Conservation (phyloP, 192 early-diverging fungal genomes). For the Obelidium mucronatum region DNA sequence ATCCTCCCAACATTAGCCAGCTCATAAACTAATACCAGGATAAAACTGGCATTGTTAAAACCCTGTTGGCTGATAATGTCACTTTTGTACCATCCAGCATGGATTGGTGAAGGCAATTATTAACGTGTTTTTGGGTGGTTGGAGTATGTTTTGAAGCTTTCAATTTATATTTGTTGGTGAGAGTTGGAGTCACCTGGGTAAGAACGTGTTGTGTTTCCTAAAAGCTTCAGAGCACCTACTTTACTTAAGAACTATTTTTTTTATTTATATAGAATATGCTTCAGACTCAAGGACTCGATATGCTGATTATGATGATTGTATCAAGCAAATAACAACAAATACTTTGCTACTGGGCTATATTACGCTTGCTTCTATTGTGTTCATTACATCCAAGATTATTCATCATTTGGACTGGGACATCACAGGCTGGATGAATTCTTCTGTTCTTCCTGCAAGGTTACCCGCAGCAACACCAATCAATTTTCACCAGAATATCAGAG, state of each 20-base stretch:
- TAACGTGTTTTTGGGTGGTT: conserved; percentile 10
- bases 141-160: conserved; percentile 22
- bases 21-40: no score
- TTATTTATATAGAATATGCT: conserved; percentile 3
- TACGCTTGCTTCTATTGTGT: conserved; percentile 2
- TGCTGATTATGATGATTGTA: conserved; percentile 14
- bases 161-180: conserved; percentile 25
- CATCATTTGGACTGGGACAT: conserved; percentile 24
- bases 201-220: not conserved
- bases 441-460: no score
- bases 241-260: no score
- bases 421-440: no score
- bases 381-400: conserved; percentile 2
- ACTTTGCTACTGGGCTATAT: not conserved
- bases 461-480: no score
- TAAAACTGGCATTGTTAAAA: no score
- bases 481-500: no score
- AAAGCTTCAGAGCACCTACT: no score
- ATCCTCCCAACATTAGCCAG: no score
- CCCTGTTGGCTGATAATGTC: no score
- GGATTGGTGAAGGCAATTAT: conserved; percentile 7
- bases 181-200: conserved; percentile 32
- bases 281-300: conserved; percentile 17
- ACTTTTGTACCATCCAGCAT: no score
- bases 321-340: not conserved